Base-by-base conservation (phyloP, 1,139 yeast genomes). In the Suhomyces chickasaworum region DNA sequence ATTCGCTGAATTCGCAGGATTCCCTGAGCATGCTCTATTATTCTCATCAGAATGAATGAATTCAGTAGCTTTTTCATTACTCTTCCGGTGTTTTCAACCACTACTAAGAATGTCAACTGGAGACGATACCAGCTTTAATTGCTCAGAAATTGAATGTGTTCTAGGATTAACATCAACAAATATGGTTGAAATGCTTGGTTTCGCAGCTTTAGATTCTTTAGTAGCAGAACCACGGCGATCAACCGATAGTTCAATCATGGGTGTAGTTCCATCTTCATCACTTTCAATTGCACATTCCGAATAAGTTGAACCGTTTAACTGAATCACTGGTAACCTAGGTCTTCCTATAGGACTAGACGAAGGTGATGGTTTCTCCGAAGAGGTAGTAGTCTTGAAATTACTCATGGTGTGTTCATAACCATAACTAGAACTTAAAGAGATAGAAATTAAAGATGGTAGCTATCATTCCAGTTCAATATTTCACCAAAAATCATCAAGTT, bases 121-220 rank as follows among this genome's bases (percentile, higher is more conserved):
- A 33, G 39, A 10, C 46, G 36, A 45, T 40, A 54, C 44, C 13
- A 50, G 38, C 39, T 54, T 51, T 42, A 50, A 34, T 23, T 54
- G 60, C 29, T 54, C 58, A 4, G 55, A 43, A 22, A 73, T 61
- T 5, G 78, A 69, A 32, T 66, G 69, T 4, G 73, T 60, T 45
- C 75, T 25, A 3, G 29, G 3, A 6, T 25, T 25, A 8, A 13
- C 4, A 25, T 23, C 27, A 20, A 7, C 4, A 20, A 7, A 20
- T 20, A 5, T 20, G 22, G 22, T 20, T 20, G 22, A 20, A 20
- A 20, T 20, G 7, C 7, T 20, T n/a, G n/a, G n/a, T 20, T 7
- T 20, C 4, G 22, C 22, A 20, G 22, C 22, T 20, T 20, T 20
- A 7, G 22, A 4, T 7, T 20, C 22, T 5, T 20, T 20, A 20